Conservation (phyloP, 257 asterid genomes). For the Primulina eburnea region DNA sequence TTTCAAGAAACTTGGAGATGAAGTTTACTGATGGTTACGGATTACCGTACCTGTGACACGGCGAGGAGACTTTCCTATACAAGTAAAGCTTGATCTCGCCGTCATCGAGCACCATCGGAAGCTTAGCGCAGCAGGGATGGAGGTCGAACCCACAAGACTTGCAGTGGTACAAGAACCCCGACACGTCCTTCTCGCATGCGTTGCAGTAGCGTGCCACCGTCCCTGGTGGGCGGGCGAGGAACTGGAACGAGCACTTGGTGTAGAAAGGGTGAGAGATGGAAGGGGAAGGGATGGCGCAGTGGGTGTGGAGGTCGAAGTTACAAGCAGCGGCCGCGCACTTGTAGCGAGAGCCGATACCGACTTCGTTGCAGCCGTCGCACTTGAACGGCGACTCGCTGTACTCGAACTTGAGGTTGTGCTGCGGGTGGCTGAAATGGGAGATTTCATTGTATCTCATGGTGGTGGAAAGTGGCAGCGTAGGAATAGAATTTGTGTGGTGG, state of each 20-base stretch:
- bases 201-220: slow-evolving; percentile 73
- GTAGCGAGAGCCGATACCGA: slow-evolving; percentile 82
- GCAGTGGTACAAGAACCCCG: slow-evolving; percentile 93
- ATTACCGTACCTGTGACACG: slow-evolving; percentile 53
- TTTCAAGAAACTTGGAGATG: too few relatives aligned
- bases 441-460: slow-evolving; percentile 76
- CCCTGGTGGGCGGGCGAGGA: slow-evolving; percentile 73
- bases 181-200: slow-evolving; percentile 84
- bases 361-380: slow-evolving; percentile 96
- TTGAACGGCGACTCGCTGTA: slow-evolving; percentile 77
- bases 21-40: too few relatives aligned
- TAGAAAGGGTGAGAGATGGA: slow-evolving; percentile 80
- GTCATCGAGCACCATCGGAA: slow-evolving; percentile 79
- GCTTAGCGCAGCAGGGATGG: slow-evolving; percentile 95
- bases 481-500: slow-evolving; percentile 4
- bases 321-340: slow-evolving; percentile 43
- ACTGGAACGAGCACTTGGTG: slow-evolving; percentile 73
- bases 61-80: slow-evolving; percentile 53
- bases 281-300: slow-evolving; percentile 69
- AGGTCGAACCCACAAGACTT: slow-evolving; percentile 79
- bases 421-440: slow-evolving; percentile 76
- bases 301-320: slow-evolving; percentile 80
- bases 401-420: slow-evolving; percentile 68
- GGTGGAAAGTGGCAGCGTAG: background rate
- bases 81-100: slow-evolving; percentile 69